Base-by-base conservation (phyloP, 192 early-diverging fungal species). In the Coemansia furcata region DNA sequence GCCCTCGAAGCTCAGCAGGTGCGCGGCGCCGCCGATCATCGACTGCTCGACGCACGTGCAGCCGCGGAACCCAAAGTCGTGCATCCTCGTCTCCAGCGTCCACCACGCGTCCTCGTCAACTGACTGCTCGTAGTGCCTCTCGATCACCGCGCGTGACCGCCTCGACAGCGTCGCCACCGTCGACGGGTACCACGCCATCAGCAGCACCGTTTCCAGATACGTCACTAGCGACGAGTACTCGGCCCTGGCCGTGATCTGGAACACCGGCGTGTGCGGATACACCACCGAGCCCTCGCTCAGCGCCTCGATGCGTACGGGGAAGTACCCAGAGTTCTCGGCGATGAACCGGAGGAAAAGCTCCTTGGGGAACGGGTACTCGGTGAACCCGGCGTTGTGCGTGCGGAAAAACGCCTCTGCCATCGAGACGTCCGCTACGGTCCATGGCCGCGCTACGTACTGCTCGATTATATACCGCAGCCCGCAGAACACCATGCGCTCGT, bases 31-130 rank as follows among this genome's bases (percentile, higher is more conserved):
- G 33, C 94, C 94, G 54, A 94, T 85, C 60, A 94, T 85, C 21
- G 92, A 88, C 73, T 96, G 94, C 69, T 96, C 94, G 4, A 93
- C 88, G 21, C 83, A 87, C 0, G 94, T 92, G 85, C 88, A 94
- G 2, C 86, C 94, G 39, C 94, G 92, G 76, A 96, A 96, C n/a
- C 94, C 94, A 80, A 94, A 96, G 73, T 96, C 94, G 59, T 96
- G 92, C 59, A 96, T 77, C 15, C 91, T 86, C 60, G 87, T 85
- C 29, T 58, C 60, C 23, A 93, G 55, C 1, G 85, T 76, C 85
- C 84, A 86, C 55, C 67, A 68, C 14, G 50, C 74, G 2, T 83
- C 80, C 35, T 76, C 78, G 61, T 94, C 94, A 1, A 93, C 92
- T 23, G 89, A 84, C 58, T 77, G 73, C 4, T 76, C 76, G 74